These are phyloP conservation scores for Russula griseocarnosa DNA, from an alignment of 768 basidiomycete species.

Conservation along the genomic window DNA sequence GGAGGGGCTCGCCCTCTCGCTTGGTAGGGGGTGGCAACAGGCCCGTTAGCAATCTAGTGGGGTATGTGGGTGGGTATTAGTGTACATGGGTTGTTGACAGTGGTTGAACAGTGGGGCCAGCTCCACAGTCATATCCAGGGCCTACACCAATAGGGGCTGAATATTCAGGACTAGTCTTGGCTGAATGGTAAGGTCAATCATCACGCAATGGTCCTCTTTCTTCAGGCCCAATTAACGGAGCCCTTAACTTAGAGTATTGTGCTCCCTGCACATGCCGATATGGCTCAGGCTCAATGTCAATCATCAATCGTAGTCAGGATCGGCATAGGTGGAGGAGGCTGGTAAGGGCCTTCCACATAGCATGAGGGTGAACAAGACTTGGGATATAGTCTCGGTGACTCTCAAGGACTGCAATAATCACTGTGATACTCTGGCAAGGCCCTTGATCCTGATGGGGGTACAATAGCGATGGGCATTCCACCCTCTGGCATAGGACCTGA, in stretches of 20 bases:
- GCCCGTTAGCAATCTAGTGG: conserved; percentile 8
- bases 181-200: not conserved
- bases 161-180: not conserved
- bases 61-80: not conserved
- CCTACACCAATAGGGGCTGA: conserved; percentile 3
- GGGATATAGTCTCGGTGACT: conserved; percentile 3
- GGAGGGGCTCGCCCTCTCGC: conserved; percentile 11
- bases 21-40: not conserved
- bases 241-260: not conserved
- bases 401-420: conserved; percentile 1
- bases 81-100: conserved; percentile 9
- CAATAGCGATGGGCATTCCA: not conserved
- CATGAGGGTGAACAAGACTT: conserved; percentile 1
- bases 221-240: conserved; percentile 5
- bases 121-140: conserved; percentile 10
- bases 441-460: not conserved
- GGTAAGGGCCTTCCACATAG: not conserved
- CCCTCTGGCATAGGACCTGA: not conserved
- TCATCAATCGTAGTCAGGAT: not conserved
- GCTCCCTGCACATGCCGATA: not conserved
- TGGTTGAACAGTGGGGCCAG: conserved; percentile 2
- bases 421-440: too few relatives aligned
- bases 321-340: not conserved
- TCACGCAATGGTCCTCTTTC: conserved; percentile 3
- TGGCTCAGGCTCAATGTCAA: too few relatives aligned